Conservation (phyloP, 2,329 filamentous ascomycete species). For the Cadophora sp. region DNA sequence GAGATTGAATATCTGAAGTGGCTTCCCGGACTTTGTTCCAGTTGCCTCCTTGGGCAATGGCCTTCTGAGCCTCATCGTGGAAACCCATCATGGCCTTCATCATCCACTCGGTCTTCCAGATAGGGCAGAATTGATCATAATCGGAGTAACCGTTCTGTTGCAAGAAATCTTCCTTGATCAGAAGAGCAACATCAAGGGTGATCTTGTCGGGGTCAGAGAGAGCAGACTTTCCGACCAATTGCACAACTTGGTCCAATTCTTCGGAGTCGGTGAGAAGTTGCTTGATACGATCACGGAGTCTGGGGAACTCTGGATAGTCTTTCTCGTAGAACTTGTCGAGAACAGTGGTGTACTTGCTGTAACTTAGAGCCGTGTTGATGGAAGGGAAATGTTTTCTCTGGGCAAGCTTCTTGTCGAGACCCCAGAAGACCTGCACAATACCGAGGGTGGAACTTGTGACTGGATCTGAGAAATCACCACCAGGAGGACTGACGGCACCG, state of each 20-base stretch:
- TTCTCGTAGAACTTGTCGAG: conserved; percentile 96
- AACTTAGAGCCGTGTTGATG: conserved; percentile 92
- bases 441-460: conserved; percentile 91
- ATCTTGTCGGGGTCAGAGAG: conserved; percentile 98
- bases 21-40: conserved; percentile 94
- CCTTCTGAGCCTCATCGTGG: conserved; percentile 97
- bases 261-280: conserved; percentile 94
- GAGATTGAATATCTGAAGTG: conserved; percentile 83
- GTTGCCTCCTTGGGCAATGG: conserved; percentile 85
- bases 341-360: conserved; percentile 92
- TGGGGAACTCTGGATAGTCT: conserved; percentile 91
- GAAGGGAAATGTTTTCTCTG: conserved; percentile 99
- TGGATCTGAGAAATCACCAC: conserved; percentile 98
- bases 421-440: conserved; percentile 99
- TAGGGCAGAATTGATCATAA: conserved; percentile 98
- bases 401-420: conserved; percentile 98
- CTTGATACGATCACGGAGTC: conserved; percentile 90
- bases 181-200: conserved; percentile 86
- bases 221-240: conserved; percentile 96
- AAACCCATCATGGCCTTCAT: conserved; percentile 99
- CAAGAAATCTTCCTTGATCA: conserved; percentile 98
- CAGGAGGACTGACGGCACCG: conserved; percentile 94
- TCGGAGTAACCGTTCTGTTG: conserved; percentile 99
- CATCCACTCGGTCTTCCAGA: conserved; percentile 99
- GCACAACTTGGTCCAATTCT: conserved; percentile 97